Conservation (phyloP, 768 basidiomycete species). For the Hypholoma fasciculare region DNA sequence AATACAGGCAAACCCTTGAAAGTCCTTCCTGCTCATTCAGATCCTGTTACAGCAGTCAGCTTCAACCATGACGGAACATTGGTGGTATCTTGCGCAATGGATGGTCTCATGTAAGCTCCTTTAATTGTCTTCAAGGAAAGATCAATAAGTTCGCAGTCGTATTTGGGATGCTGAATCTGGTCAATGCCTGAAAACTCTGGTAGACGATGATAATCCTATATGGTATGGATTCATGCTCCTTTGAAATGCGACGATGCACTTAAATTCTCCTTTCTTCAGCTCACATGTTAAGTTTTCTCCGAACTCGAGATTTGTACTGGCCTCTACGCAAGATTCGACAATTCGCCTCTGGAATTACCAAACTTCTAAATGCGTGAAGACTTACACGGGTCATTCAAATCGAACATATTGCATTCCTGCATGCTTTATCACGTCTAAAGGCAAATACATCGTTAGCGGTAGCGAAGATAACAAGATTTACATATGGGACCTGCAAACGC, state of each 20-base stretch:
- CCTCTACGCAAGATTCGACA: slow-evolving; percentile 92
- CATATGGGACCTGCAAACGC: slow-evolving; percentile 87
- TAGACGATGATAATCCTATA: slow-evolving; percentile 95
- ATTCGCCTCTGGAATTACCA: slow-evolving; percentile 95
- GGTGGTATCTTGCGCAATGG: slow-evolving; percentile 94
- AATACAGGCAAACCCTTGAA: slow-evolving; percentile 76
- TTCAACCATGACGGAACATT: slow-evolving; percentile 96
- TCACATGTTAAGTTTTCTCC: slow-evolving; percentile 91
- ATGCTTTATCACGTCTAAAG: slow-evolving; percentile 59
- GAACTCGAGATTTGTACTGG: slow-evolving; percentile 87
- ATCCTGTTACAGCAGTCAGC: slow-evolving; percentile 91
- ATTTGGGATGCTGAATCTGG: slow-evolving; percentile 98
- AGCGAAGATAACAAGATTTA: slow-evolving; percentile 89
- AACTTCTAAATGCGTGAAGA: slow-evolving; percentile 88
- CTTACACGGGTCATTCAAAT: slow-evolving; percentile 85
- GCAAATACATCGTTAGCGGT: slow-evolving; percentile 80
- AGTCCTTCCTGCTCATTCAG: slow-evolving; percentile 93
- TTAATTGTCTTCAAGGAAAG: too few species aligned
- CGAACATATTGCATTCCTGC: slow-evolving; percentile 80
- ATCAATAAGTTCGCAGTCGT: slow-evolving; percentile 52
- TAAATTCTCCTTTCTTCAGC: slow-evolving; percentile 35
- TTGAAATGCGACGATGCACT: background rate
- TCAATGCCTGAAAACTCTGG: slow-evolving; percentile 95
- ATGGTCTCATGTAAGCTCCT: slow-evolving; percentile 87
- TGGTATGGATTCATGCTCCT: slow-evolving; percentile 47